These are phyloP conservation scores for Calocybe cyanea DNA, from an alignment of 768 basidiomycete genomes.

Conservation along the genomic window DNA sequence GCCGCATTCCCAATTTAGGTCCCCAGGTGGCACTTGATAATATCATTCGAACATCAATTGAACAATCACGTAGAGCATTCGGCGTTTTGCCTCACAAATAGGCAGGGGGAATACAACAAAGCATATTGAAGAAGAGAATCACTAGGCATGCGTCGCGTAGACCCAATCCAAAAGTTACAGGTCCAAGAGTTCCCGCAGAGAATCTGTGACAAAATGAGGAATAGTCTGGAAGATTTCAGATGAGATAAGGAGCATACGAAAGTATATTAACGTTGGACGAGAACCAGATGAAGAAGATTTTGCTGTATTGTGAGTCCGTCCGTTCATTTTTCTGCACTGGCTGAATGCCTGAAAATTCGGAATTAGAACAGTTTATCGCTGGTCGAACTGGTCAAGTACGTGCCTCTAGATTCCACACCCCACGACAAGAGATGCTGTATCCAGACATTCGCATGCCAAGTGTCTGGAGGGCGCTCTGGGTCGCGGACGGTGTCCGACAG, in stretches of 20 bases:
- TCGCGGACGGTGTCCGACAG: not conserved
- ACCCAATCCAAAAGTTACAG: slow-evolving; percentile 53
- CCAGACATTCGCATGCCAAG: slow-evolving; percentile 7
- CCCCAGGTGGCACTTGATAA: slow-evolving; percentile 60
- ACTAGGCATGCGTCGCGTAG: slow-evolving; percentile 60
- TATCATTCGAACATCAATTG: not conserved
- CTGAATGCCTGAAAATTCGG: slow-evolving; percentile 39
- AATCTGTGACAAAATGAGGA: slow-evolving; percentile 35
- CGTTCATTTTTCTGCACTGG: slow-evolving; percentile 57
- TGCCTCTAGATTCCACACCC: slow-evolving; percentile 34
- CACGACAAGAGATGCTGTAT: slow-evolving; percentile 16
- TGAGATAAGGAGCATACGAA: slow-evolving; percentile 25
- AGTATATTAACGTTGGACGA: slow-evolving; percentile 70
- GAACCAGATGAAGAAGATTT: slow-evolving; percentile 78
- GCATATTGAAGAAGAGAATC: slow-evolving; percentile 65
- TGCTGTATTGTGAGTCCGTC: slow-evolving; percentile 56
- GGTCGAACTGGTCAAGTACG: not conserved
- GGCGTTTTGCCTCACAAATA: slow-evolving; percentile 47
- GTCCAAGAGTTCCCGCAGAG: slow-evolving; percentile 66
- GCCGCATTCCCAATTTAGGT: slow-evolving; percentile 79
- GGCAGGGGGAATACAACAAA: slow-evolving; percentile 56
- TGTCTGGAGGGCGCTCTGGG: not conserved
- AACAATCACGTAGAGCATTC: not conserved
- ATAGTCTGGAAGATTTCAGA: not conserved
- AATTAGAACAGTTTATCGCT: not conserved